Evolutionary conservation across 306 rosid genomes (phyloP).

Genomic region (Gynostemma pentaphyllum): DNA sequence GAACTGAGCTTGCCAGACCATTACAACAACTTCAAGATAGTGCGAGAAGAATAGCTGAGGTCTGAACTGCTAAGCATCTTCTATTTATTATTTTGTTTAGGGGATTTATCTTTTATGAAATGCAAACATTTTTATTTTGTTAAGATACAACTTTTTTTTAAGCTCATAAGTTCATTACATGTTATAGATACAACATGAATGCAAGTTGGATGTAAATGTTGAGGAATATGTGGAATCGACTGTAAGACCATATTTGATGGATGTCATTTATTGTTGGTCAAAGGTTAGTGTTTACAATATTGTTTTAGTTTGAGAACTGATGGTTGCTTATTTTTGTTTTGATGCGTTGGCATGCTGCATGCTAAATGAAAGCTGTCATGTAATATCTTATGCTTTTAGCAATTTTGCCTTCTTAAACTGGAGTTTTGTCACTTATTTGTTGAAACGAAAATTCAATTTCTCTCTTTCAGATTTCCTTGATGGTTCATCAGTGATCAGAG

Average conservation of each 20-base stretch:
- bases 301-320: not conserved
- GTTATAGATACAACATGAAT: constrained; percentile 89
- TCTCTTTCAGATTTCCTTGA: not conserved
- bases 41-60: constrained; percentile 97
- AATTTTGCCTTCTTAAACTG: no score
- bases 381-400: not conserved
- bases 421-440: not conserved
- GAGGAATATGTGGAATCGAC: constrained; percentile 94
- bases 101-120: not conserved
- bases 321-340: not conserved
- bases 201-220: constrained; percentile 78
- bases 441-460: not conserved
- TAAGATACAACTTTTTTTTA: no score
- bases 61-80: constrained; percentile 17
- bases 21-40: constrained; percentile 95
- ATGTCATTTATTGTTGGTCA: constrained; percentile 91
- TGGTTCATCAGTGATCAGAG: not conserved
- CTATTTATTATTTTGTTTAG: not conserved
- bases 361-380: not conserved
- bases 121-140: not conserved
- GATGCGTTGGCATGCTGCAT: not conserved
- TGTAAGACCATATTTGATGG: constrained; percentile 93
- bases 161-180: no score
- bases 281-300: constrained; percentile 50
- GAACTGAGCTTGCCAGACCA: constrained; percentile 88